Base-by-base conservation (phyloP, 176 grass and related monocot species). In the Lolium multiflorum region DNA sequence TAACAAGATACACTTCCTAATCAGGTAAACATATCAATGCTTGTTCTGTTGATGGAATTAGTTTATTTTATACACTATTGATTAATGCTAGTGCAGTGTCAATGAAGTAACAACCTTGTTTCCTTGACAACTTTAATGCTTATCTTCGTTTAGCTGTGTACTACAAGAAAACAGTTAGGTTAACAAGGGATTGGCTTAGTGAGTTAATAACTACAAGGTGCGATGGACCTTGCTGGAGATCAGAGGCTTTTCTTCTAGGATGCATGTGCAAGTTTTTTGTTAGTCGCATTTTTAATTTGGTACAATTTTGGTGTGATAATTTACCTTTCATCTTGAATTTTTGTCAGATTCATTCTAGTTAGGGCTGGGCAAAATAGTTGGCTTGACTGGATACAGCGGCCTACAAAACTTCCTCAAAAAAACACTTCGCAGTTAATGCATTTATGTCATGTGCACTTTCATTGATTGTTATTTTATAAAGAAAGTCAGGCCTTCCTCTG, bases 1-100 rank as follows among this genome's bases (percentile, higher is more conserved):
- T 22, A 41, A 5, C 25, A 50, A 81, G 28, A 59, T 70, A 56
- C 41, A 58, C 78, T 91, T 81, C 85, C 59, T 84, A 80, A 54
- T 81, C 14, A 81, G 59, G 81, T 76, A 88, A 87, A 82, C 39
- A 22, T 87, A 41, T 76, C 11, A 38, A 11, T 84, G 14, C 67
- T 87, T 82, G 31, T 83, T 68, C 59, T 67, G 55, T 74, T 87
- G 60, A 41, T 84, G 16, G 25, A 73, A 35, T 79, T 66, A 39
- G 80, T 79, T 66, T 84, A 31, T 80, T 54, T 62, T 52, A 39
- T 76, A 38, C 81, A 83, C 24, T 14, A 79, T 74, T 73, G 38
- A 66, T 91, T 49, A 83, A 73, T 90, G 25, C 13, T 31, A 6
- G 24, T 48, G 21, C 73, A 76, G 79, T 87, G 57, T 67, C 73